These are phyloP conservation scores for Spathaspora gorwiae DNA, from an alignment of 805 yeast species.

Conservation along the genomic window DNA sequence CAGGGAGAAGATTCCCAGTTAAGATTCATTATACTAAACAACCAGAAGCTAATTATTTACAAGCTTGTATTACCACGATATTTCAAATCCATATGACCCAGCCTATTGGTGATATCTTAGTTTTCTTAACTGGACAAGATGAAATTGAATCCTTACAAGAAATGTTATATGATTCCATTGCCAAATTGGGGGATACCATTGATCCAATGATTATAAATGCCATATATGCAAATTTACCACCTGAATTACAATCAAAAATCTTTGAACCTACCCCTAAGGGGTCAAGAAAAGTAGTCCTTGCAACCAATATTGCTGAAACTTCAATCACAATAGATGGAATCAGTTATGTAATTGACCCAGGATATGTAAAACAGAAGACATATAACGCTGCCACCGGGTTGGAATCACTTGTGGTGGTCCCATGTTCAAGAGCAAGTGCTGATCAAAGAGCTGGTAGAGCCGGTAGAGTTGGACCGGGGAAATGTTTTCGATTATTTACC, in stretches of 20 bases:
- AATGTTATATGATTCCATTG: slow-evolving; percentile 58
- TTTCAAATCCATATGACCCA: slow-evolving; percentile 75
- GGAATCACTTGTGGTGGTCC: slow-evolving; percentile 44
- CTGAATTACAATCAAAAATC: slow-evolving; percentile 73
- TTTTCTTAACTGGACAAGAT: slow-evolving; percentile 93
- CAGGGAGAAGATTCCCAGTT: slow-evolving; percentile 93
- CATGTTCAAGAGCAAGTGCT: slow-evolving; percentile 43
- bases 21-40: slow-evolving; percentile 76
- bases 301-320: slow-evolving; percentile 80
- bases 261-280: slow-evolving; percentile 83
- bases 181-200: slow-evolving; percentile 55
- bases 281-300: slow-evolving; percentile 81
- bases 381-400: slow-evolving; percentile 39
- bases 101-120: slow-evolving; percentile 81
- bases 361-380: slow-evolving; percentile 42
- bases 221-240: slow-evolving; percentile 86
- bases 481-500: slow-evolving; percentile 74
- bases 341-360: slow-evolving; percentile 40
- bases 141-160: slow-evolving; percentile 86
- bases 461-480: slow-evolving; percentile 45
- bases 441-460: slow-evolving; percentile 47
- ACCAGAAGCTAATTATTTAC: slow-evolving; percentile 88
- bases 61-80: slow-evolving; percentile 83
- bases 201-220: slow-evolving; percentile 72
- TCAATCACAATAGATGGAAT: slow-evolving; percentile 44